Percentiles rank a stretch among this genome's conserved stretches.
phyloP scores from a whole-genome alignment of 83 land plant genomes.

The Larix sibirica region DNA sequence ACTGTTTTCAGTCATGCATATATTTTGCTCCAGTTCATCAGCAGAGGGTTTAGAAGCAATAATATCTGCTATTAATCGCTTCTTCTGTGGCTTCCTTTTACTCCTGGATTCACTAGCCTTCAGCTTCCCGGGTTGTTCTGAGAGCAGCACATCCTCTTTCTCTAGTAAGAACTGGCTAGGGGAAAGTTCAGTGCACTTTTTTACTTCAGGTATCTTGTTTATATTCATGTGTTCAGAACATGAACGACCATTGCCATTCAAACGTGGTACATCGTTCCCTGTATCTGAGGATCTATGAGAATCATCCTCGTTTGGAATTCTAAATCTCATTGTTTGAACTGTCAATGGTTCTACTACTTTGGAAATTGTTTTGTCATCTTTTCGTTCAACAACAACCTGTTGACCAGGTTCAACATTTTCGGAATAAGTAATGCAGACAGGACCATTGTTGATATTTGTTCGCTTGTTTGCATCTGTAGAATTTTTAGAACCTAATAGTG shows the following conservation, averaged over 20 bases:
- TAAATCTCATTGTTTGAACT: not conserved
- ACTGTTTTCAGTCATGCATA: not conserved
- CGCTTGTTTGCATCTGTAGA: not conserved
- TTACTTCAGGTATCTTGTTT: not conserved
- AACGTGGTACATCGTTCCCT: not conserved
- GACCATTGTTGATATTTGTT: not conserved
- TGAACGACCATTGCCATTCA: not conserved
- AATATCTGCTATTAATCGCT: constrained; percentile 10
- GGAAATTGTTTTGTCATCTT: not conserved
- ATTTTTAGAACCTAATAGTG: not conserved
- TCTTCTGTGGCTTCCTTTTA: constrained; percentile 9
- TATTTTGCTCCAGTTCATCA: not conserved
- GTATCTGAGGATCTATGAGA: not conserved
- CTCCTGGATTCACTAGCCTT: not conserved
- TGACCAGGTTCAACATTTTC: not conserved
- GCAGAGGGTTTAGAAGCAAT: not conserved
- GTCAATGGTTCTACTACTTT: not conserved
- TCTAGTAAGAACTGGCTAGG: not conserved
- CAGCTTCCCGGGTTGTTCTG: not conserved
- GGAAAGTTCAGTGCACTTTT: not conserved
- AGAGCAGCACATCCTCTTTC: not conserved
- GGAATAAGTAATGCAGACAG: not conserved
- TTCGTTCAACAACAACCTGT: not conserved
- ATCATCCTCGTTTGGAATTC: not conserved
- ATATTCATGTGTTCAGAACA: not conserved